Percentiles rank a stretch among this genome's conserved stretches.
These are phyloP conservation scores for Phragmites australis DNA, from an alignment of 176 grass and related monocot genomes.

Conservation along the genomic window DNA sequence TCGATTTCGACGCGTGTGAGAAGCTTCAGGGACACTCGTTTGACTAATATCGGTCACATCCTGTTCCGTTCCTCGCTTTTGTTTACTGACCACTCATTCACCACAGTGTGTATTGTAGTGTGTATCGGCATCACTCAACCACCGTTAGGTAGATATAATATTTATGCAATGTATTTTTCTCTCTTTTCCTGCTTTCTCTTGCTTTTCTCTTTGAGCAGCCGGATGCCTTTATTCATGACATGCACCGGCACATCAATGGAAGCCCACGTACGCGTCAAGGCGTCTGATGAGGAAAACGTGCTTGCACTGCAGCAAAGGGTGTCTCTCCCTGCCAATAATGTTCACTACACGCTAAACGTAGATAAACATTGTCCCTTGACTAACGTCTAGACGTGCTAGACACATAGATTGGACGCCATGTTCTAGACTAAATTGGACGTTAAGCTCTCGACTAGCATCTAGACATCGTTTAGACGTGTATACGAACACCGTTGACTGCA, in stretches of 20 bases:
- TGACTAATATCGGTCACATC: background rate
- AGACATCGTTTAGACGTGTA: too few relatives aligned
- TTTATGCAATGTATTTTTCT: background rate
- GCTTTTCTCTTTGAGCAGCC: background rate
- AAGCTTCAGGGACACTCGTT: conserved; percentile 7
- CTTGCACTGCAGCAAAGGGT: background rate
- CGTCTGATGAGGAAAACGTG: background rate
- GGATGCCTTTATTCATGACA: background rate
- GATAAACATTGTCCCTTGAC: too few relatives aligned
- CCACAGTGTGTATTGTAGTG: background rate
- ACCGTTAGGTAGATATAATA: background rate
- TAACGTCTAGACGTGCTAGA: too few relatives aligned
- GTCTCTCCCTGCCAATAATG: too few relatives aligned
- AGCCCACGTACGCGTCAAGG: background rate
- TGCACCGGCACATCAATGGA: background rate
- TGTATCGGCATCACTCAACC: conserved; percentile 39
- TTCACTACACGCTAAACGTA: too few relatives aligned
- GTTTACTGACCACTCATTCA: background rate
- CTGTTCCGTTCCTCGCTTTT: background rate
- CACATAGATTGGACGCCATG: too few relatives aligned
- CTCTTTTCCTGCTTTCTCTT: background rate
- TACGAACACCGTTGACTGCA: too few relatives aligned
- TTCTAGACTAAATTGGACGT: too few relatives aligned
- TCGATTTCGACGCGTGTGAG: background rate
- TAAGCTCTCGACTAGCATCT: too few relatives aligned